These are phyloP conservation scores for Myxozyma kluyveri DNA, from an alignment of 805 yeast genomes.

Conservation along the genomic window DNA sequence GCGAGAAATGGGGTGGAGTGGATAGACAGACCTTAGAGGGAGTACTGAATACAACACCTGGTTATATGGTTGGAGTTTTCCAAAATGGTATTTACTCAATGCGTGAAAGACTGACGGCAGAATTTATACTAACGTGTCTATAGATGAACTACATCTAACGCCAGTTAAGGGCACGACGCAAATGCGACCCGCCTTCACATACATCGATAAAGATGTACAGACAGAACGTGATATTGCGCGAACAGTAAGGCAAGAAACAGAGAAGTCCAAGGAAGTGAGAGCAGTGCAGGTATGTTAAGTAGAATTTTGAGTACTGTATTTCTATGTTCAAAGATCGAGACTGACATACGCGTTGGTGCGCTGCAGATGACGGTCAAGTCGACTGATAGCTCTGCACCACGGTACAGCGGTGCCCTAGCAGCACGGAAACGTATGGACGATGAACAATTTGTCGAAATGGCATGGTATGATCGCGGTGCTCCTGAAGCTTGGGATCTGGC, in stretches of 20 bases:
- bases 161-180: conserved; percentile 71
- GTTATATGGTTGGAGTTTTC: conserved; percentile 43
- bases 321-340: no score
- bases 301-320: background rate
- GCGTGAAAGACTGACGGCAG: background rate
- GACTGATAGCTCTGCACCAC: conserved; percentile 54
- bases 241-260: conserved; percentile 42
- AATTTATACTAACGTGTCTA: background rate
- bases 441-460: conserved; percentile 47
- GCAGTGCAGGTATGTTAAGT: conserved; percentile 51
- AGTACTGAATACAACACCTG: conserved; percentile 46
- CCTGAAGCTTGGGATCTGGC: conserved; percentile 38
- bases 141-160: conserved; percentile 52
- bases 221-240: conserved; percentile 44
- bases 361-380: conserved; percentile 62
- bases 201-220: conserved; percentile 61
- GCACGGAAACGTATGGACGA: conserved; percentile 65
- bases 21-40: conserved; percentile 64
- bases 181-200: conserved; percentile 75
- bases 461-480: conserved; percentile 47
- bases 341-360: no score
- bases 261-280: conserved; percentile 49
- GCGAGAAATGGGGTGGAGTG: conserved; percentile 63
- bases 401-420: conserved; percentile 66
- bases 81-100: conserved; percentile 38